Evolutionary conservation across 2,329 filamentous ascomycete genomes (phyloP), one percentile per base, ranked within the genome.

Genomic region (Fusarium vanettenii): DNA sequence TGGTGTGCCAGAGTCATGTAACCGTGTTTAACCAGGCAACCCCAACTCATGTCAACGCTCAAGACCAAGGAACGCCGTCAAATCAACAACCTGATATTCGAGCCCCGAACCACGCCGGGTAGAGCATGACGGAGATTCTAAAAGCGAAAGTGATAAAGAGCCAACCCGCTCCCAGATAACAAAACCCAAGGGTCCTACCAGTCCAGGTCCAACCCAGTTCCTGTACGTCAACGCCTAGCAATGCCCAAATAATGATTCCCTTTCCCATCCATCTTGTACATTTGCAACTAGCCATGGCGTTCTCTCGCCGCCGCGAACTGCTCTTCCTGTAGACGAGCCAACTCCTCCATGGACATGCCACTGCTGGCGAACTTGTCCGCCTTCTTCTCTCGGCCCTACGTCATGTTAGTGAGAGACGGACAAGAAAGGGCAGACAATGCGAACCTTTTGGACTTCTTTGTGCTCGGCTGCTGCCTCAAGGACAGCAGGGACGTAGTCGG

Each of bases 311-410:
- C 92, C 50, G 93, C 92, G 84, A 99, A 98, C 76, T 98, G 90
- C 82, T 97, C 95, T 82, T 97, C 93, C 82, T 99, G 97, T 80
- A 98, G 91, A 59, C 92, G 90, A 67, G 97, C 91, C 59, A 99
- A 88, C 83, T 99, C 94, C 78, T 98, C 97, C 81, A 97, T 92
- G 0, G 94, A 94, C 86, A 98, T 89, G 64, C 96, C 96, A 81
- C 95, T 98, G 82, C 97, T 93, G 79, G 98, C 96, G 80, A 98
- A 95, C 86, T 98, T 98, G 84, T 95, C 97, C 75, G 95, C 93
- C 85, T 98, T 98, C 88, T 97, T 97, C 85, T 99, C 97, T 57
- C 96, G 93, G 33, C 93, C 94, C 95, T 98, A 70, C 7, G 2
- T 29, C 8, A 18, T 20, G 50, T 72, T 89, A 79, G 92, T 90